Conservation (phyloP, 2,329 filamentous ascomycete genomes). For the Cladosporium sp. region DNA sequence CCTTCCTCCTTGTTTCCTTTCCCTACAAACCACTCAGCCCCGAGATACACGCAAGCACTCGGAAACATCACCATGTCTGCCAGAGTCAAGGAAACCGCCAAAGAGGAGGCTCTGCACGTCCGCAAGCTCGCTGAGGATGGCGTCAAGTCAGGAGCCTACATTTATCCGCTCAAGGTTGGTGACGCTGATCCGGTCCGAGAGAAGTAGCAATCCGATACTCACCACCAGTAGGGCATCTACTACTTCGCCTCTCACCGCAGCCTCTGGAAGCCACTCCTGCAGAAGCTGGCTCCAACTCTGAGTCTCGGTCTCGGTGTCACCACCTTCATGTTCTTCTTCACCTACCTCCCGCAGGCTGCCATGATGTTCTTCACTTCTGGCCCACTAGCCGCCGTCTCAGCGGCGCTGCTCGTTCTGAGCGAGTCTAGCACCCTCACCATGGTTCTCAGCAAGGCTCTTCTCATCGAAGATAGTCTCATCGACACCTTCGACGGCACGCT, state of each 20-base stretch:
- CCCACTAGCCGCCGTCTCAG: constrained; percentile 72
- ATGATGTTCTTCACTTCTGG: constrained; percentile 83
- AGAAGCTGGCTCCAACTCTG: constrained; percentile 62
- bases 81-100: constrained; percentile 57
- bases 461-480: constrained; percentile 78
- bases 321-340: constrained; percentile 66
- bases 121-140: constrained; percentile 66
- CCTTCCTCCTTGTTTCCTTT: background rate
- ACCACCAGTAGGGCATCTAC: constrained; percentile 53
- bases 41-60: background rate
- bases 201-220: background rate
- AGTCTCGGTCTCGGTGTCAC: constrained; percentile 72
- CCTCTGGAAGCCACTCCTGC: constrained; percentile 60
- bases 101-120: constrained; percentile 71
- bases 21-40: background rate
- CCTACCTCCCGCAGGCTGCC: constrained; percentile 82
- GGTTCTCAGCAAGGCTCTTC: constrained; percentile 65
- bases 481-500: constrained; percentile 83
- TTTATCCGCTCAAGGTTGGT: constrained; percentile 76
- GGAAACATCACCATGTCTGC: constrained; percentile 25
- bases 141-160: constrained; percentile 72
- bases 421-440: constrained; percentile 53
- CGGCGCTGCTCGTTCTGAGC: constrained; percentile 63
- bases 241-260: constrained; percentile 60
- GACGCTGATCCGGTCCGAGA: background rate